Evolutionary conservation across 1,139 yeast genomes (phyloP).

Genomic region (Saccharomyces hybrid): DNA sequence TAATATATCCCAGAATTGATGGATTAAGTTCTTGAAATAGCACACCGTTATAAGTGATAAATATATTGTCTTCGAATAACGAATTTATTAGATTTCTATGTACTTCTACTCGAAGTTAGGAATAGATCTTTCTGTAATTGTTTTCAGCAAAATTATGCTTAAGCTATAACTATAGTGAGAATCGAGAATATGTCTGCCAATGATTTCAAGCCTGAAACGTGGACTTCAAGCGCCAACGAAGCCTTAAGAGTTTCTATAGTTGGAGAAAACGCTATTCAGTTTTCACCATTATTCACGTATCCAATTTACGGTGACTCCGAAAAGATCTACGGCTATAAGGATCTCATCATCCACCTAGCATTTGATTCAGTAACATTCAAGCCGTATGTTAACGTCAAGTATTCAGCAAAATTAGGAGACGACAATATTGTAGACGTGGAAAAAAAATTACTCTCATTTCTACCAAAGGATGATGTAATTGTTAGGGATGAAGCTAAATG

Average conservation of each 20-base stretch:
- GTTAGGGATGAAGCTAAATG: conserved; percentile 58
- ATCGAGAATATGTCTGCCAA: conserved; percentile 8
- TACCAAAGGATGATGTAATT: conserved; percentile 52
- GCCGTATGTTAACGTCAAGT: conserved; percentile 52
- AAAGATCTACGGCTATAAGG: conserved; percentile 76
- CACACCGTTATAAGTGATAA: not conserved
- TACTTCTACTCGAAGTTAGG: too few species aligned
- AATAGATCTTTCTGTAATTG: not conserved
- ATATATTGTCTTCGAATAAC: not conserved
- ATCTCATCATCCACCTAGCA: conserved; percentile 46
- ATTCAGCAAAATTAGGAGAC: conserved; percentile 42
- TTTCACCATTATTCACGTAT: conserved; percentile 75
- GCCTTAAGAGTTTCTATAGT: conserved; percentile 50
- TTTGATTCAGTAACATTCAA: conserved; percentile 49
- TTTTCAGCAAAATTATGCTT: not conserved
- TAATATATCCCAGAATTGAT: not conserved
- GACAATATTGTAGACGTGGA: conserved; percentile 42
- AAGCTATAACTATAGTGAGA: not conserved
- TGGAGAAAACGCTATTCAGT: conserved; percentile 47
- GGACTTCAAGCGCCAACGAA: conserved; percentile 65
- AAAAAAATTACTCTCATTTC: conserved; percentile 42
- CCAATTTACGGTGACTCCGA: conserved; percentile 92
- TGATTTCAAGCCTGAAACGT: conserved; percentile 43
- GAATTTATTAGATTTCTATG: not conserved
- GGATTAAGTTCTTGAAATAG: not conserved